Base-by-base conservation (phyloP, 495 filamentous ascomycete genomes). In the Aspergillus bertholletiae region DNA sequence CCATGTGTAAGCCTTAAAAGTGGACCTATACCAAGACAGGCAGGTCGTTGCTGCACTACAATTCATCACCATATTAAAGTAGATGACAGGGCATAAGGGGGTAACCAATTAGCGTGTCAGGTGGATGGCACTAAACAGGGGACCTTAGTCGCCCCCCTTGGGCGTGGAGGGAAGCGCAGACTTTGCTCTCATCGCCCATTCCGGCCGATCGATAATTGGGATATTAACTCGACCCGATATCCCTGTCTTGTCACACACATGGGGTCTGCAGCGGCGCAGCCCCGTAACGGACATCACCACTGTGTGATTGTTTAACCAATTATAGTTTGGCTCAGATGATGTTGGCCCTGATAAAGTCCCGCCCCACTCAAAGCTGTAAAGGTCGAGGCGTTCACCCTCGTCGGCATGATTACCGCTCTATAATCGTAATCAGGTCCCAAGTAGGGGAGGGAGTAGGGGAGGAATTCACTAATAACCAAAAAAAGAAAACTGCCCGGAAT, bases 21-120 rank as follows among this genome's bases (percentile, higher is more conserved):
- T 43, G 39, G 39, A 22, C n/a, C 43, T 37, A 41, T 48, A 41
- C 53, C 46, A 11, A 20, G 30, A 48, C 34, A n/a, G 53, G 53
- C 46, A 55, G 53, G 53, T 55, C 13, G 26, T 18, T 21, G 37
- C 39, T n/a, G 9, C 9, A 37, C 13, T 3, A 24, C 15, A 12
- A 43, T 37, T 37, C 34, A 22, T 43, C 39, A 43, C 20, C 11
- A n/a, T 43, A 43, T 22, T 22, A 43, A 43, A 22, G 39, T 43
- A 43, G 39, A 43, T 43, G 20, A 43, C 15, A 43, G n/a, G 2
- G 11, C 3, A 21, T 13, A 5, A 15, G 5, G 22, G 21, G 18
- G 39, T 7, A 43, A 9, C 39, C 39, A 43, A 43, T 43, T 21
- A 40, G 39, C 39, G 18, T 43, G n/a, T 15, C 39, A 43, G n/a